Evolutionary conservation across 495 filamentous ascomycete genomes (phyloP).

Genomic region (Stereocaulon alpinum): DNA sequence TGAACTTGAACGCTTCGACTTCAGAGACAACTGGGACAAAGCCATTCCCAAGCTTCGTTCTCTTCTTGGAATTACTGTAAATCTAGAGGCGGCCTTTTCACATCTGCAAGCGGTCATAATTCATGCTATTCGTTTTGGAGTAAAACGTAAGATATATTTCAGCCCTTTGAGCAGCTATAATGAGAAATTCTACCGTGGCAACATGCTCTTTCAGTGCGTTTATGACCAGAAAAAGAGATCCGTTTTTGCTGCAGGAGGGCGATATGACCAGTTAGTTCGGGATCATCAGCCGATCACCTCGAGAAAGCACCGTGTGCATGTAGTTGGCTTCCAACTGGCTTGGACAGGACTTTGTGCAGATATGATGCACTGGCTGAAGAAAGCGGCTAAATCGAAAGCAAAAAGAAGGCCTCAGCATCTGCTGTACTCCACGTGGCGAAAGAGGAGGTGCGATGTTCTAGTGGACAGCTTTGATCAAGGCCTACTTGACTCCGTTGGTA

Average conservation of each 20-base stretch:
- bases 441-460: constrained; percentile 61
- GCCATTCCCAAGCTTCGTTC: constrained; percentile 14
- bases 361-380: constrained; percentile 56
- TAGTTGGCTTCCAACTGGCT: constrained; percentile 85
- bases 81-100: constrained; percentile 60
- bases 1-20: constrained; percentile 84
- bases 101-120: constrained; percentile 66
- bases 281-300: constrained; percentile 47
- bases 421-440: constrained; percentile 29
- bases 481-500: constrained; percentile 60
- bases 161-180: constrained; percentile 81
- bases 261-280: constrained; percentile 79
- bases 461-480: constrained; percentile 75
- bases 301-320: constrained; percentile 46
- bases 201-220: constrained; percentile 82
- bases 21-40: constrained; percentile 48
- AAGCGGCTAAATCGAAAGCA: constrained; percentile 47
- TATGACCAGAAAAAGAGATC: constrained; percentile 77
- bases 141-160: constrained; percentile 72
- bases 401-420: constrained; percentile 52
- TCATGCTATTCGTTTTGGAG: constrained; percentile 63
- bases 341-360: constrained; percentile 67
- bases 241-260: constrained; percentile 86
- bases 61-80: constrained; percentile 46
- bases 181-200: constrained; percentile 82